Conservation (phyloP, 768 basidiomycete genomes). For the Crassisporium funariophilum region DNA sequence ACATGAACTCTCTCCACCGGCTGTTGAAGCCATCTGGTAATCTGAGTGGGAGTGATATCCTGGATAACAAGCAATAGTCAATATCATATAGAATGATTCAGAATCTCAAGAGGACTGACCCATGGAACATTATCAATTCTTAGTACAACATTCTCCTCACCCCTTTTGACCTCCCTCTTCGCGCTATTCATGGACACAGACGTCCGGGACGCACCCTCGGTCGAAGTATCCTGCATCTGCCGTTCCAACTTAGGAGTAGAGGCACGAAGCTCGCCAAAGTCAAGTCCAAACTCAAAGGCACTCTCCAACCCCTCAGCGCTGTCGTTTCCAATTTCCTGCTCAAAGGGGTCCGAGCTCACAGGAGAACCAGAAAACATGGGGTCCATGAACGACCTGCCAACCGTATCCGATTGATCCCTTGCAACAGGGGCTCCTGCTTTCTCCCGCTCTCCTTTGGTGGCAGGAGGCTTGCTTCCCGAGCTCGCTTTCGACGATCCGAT, state of each 20-base stretch:
- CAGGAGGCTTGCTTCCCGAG: constrained; percentile 7
- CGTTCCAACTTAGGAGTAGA: constrained; percentile 47
- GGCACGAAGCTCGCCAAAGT: constrained; percentile 38
- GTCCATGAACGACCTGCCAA: constrained; percentile 33
- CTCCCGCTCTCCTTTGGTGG: constrained; percentile 1
- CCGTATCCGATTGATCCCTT: constrained; percentile 1
- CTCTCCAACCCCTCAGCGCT: constrained; percentile 33
- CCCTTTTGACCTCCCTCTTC: constrained; percentile 16
- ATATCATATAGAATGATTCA: constrained; percentile 1
- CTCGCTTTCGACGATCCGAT: constrained; percentile 12
- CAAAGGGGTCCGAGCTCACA: constrained; percentile 20
- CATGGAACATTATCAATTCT: constrained; percentile 90
- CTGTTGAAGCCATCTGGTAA: constrained; percentile 68
- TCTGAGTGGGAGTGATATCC: constrained; percentile 84
- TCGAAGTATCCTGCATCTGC: constrained; percentile 15
- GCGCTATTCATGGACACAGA: constrained; percentile 12
- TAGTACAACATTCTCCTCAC: constrained; percentile 59
- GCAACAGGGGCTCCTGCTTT: neutral
- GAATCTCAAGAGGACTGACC: constrained; percentile 46
- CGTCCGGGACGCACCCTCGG: constrained; percentile 11
- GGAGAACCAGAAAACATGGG: constrained; percentile 36
- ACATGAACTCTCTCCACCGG: constrained; percentile 75
- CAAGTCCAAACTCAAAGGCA: constrained; percentile 45
- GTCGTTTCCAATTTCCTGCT: constrained; percentile 11
- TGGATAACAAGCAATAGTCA: constrained; percentile 26